Evolutionary conservation across 345 rosid genomes (phyloP), one percentile per base, ranked within the genome.

Genomic region (Eucalyptus erythrocorys): DNA sequence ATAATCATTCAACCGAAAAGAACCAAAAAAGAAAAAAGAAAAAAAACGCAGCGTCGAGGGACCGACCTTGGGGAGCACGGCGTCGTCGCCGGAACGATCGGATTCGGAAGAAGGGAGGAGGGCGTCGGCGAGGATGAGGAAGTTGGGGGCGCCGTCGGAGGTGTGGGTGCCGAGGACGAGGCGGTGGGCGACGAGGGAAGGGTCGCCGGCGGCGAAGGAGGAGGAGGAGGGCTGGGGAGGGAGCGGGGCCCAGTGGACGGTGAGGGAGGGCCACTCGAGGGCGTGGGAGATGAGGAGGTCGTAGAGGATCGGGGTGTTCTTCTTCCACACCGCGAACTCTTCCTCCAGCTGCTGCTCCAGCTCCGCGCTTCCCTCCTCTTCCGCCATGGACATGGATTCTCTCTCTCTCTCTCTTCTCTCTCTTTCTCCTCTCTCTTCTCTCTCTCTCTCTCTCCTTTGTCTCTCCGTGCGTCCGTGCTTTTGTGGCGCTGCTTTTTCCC

Each of bases 241-340:
- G 3, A 96, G 88, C 1, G 98, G 99, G 14, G 96, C 93, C 99
- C 99, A 98, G 49, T 98, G 96, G 89, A 97, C 97, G 76, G 98
- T 97, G n/a, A 97, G 98, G 64, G 98, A 98, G 0, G 99, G 99
- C 98, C 98, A 96, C 92, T 97, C 99, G 9, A 97, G 96, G 12
- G 98, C 96, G 88, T 96, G 97, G 87, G 98, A 96, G 48, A 98
- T 93, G 82, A 98, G 93, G 84, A 98, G 93, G 85, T 98, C 99
- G 91, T 98, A 97, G 87, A 98, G 95, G 86, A 97, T 92, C 6
- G 97, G 97, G n/a, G 97, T 94, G 94, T 96, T 98, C 94, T 95
- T 97, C 89, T 96, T 97, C 99, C 98, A 98, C 21, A 96, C 93
- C 5, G 93, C 47, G 96, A 94, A 97, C 50, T 98, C 98, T 85